Conservation (phyloP, 805 yeast genomes). For the Saccharomycopsis olivae region DNA sequence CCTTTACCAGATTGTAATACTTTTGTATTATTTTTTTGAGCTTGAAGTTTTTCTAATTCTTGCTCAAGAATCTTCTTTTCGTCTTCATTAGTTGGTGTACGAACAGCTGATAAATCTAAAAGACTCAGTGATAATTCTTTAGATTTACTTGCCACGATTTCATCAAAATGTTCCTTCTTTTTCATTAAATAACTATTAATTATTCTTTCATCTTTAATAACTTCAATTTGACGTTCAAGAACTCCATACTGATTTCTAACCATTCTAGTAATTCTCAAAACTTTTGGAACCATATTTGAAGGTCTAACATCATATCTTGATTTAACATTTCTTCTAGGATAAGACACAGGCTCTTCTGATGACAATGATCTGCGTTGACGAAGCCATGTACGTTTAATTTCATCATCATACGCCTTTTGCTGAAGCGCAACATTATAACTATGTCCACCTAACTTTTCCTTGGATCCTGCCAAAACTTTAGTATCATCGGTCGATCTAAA, state of each 20-base stretch:
- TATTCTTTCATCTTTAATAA: constrained; percentile 75
- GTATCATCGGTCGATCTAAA: constrained; percentile 39
- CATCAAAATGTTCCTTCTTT: constrained; percentile 21
- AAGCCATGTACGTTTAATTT: constrained; percentile 82
- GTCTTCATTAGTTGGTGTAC: constrained; percentile 70
- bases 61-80: constrained; percentile 76
- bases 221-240: constrained; percentile 68
- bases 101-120: constrained; percentile 36
- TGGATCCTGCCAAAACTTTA: constrained; percentile 18
- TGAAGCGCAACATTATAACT: constrained; percentile 75
- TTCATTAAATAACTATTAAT: constrained; percentile 63
- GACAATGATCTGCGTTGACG: constrained; percentile 59
- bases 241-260: constrained; percentile 78
- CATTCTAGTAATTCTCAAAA: constrained; percentile 62
- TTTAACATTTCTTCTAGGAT: constrained; percentile 21
- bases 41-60: constrained; percentile 72
- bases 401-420: constrained; percentile 87
- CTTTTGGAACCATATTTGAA: constrained; percentile 27
- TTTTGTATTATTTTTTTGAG: constrained; percentile 29
- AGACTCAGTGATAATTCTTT: constrained; percentile 21
- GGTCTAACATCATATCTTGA: constrained; percentile 14
- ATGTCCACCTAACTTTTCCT: constrained; percentile 39
- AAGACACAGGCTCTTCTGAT: constrained; percentile 24
- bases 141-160: constrained; percentile 34
- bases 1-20: constrained; percentile 39